phyloP scores from a whole-genome alignment of 192 early-diverging fungal genomes.

The Coemansia sp. region DNA sequence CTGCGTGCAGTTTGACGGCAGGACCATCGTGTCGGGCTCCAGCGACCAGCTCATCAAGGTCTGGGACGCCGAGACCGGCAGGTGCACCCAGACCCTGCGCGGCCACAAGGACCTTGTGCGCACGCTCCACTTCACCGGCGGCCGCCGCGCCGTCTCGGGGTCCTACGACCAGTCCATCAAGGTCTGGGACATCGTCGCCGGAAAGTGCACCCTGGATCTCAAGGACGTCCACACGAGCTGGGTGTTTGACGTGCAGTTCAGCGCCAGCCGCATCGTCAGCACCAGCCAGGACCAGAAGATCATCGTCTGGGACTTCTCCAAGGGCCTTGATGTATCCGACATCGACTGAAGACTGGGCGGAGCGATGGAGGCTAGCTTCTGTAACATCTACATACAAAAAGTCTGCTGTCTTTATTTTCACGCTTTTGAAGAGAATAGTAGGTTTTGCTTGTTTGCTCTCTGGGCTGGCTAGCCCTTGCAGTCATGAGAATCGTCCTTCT shows the following conservation, averaged over 20 bases:
- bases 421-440: no score
- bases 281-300: conserved; percentile 67
- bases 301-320: conserved; percentile 58
- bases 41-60: conserved; percentile 81
- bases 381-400: no score
- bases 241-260: conserved; percentile 97
- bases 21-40: conserved; percentile 75
- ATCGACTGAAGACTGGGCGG: conserved; percentile 29
- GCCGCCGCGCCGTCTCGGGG: conserved; percentile 81
- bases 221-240: conserved; percentile 82
- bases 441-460: not conserved
- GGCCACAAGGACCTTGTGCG: conserved; percentile 79
- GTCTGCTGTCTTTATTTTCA: no score
- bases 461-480: no score
- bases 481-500: no score
- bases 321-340: conserved; percentile 38
- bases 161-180: conserved; percentile 93
- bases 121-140: conserved; percentile 78
- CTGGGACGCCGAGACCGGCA: conserved; percentile 72
- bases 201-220: conserved; percentile 72
- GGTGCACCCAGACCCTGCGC: conserved; percentile 59
- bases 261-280: conserved; percentile 75
- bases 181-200: conserved; percentile 88
- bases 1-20: conserved; percentile 83
- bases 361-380: no score